phyloP scores from a whole-genome alignment of 2,329 filamentous ascomycete genomes.

The Arthrobotrys sphaeroides region DNA sequence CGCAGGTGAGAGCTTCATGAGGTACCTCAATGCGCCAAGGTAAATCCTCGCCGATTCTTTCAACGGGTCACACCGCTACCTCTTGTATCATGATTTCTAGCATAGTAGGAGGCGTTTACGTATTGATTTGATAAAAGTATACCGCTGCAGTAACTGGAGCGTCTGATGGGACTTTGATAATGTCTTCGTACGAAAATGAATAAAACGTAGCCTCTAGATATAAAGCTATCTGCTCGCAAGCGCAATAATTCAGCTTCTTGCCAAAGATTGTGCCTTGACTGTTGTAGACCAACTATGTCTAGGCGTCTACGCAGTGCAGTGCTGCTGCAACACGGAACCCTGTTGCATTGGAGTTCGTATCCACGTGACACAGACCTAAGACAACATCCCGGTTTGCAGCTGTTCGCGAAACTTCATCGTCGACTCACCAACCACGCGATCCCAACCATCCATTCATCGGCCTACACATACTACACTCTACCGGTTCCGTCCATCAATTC shows the following conservation, averaged over 20 bases:
- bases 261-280: too few relatives aligned
- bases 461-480: neutral
- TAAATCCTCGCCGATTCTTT: constrained; percentile 7
- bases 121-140: constrained; percentile 21
- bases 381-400: neutral
- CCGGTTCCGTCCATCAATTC: neutral
- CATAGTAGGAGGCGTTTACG: constrained; percentile 38
- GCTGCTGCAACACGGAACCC: neutral
- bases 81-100: constrained; percentile 12
- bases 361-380: constrained; percentile 28
- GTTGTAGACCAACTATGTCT: too few relatives aligned
- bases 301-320: too few relatives aligned
- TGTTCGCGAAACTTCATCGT: constrained; percentile 19
- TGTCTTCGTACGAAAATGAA: neutral
- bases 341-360: neutral
- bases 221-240: too few relatives aligned
- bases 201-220: neutral
- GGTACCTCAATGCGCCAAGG: constrained; percentile 56
- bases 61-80: neutral
- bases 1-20: constrained; percentile 56
- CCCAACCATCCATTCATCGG: neutral
- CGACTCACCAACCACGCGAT: constrained; percentile 38
- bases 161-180: neutral
- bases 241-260: too few relatives aligned
- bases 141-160: constrained; percentile 4